Evolutionary conservation across 2,329 filamentous ascomycete genomes (phyloP), one percentile per base, ranked within the genome.

Genomic region (Clonostachys rhizophaga): DNA sequence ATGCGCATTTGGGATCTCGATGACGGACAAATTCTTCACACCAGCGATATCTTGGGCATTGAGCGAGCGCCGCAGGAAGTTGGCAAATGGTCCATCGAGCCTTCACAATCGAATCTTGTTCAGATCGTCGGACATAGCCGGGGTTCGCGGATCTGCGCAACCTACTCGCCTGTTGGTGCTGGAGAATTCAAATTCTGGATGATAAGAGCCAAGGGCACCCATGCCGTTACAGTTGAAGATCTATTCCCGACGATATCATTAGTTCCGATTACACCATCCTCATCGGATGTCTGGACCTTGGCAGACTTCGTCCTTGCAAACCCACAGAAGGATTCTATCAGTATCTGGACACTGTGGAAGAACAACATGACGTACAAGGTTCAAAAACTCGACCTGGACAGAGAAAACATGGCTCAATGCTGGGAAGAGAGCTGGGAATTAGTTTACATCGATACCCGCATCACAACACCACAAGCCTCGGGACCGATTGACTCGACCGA

Each of bases 141-240:
- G 24, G 79, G 79, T 14, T 72, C 72, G 46, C 70, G 76, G 37
- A 63, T 81, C 13, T 79, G 92, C 46, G 83, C 89, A 36, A 92
- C 90, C 9, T 96, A 91, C 65, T 96, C 91, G 11, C 92, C 94
- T 1, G 83, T 94, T 52, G 87, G 91, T 33, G 81, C 84, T 39
- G 88, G 94, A 35, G 86, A 92, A 61, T 97, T 99, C 76, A 97
- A 96, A 64, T 91, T 99, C 61, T 99, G 91, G 89, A 76, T 71
- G 53, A 67, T 83, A n/a, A 80, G 81, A 46, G 79, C 87, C 16
- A 80, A 84, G 54, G 80, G 84, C 46, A 78, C 78, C 55, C 75
- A 86, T 56, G 74, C 70, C 3, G 63, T 90, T 17, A 75, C 83
- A 9, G 74, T 95, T 13, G 78, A 83, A 52, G 89, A 95, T 55